Conservation (phyloP, 2,329 filamentous ascomycete species). For the Penicillium sp. region DNA sequence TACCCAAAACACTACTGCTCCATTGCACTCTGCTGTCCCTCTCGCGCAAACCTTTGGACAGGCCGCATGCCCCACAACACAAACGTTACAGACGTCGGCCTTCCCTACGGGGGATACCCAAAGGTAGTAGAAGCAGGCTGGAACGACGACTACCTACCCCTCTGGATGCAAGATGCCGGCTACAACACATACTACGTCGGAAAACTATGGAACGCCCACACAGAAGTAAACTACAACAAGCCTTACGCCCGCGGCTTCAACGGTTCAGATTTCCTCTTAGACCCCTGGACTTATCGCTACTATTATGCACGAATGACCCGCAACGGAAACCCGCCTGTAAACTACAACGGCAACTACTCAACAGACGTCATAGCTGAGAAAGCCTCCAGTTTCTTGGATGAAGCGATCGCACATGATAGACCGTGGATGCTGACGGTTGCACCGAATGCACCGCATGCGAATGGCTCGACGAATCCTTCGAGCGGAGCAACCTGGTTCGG, state of each 20-base stretch:
- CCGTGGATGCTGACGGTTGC: slow-evolving; percentile 68
- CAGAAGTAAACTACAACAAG: slow-evolving; percentile 59
- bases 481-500: slow-evolving; percentile 24
- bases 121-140: slow-evolving; percentile 66
- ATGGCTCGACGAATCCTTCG: slow-evolving; percentile 34
- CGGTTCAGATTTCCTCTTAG: slow-evolving; percentile 59
- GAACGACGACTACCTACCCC: slow-evolving; percentile 66
- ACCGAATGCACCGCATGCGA: slow-evolving; percentile 64
- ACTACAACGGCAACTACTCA: slow-evolving; percentile 54
- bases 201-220: slow-evolving; percentile 69
- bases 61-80: slow-evolving; percentile 67
- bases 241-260: slow-evolving; percentile 61
- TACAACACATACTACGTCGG: slow-evolving; percentile 71
- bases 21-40: slow-evolving; percentile 64
- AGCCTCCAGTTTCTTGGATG: slow-evolving; percentile 58
- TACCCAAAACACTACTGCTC: slow-evolving; percentile 62
- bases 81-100: slow-evolving; percentile 58
- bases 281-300: slow-evolving; percentile 67
- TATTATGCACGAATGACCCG: slow-evolving; percentile 61
- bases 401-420: slow-evolving; percentile 51
- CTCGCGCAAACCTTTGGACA: slow-evolving; percentile 62
- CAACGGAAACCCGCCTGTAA: slow-evolving; percentile 55
- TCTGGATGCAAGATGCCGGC: slow-evolving; percentile 68
- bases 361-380: slow-evolving; percentile 60
- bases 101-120: slow-evolving; percentile 52